Evolutionary conservation across 1,284 basidiomycete genomes (phyloP).

Genomic region (Ganoderma multipileum): DNA sequence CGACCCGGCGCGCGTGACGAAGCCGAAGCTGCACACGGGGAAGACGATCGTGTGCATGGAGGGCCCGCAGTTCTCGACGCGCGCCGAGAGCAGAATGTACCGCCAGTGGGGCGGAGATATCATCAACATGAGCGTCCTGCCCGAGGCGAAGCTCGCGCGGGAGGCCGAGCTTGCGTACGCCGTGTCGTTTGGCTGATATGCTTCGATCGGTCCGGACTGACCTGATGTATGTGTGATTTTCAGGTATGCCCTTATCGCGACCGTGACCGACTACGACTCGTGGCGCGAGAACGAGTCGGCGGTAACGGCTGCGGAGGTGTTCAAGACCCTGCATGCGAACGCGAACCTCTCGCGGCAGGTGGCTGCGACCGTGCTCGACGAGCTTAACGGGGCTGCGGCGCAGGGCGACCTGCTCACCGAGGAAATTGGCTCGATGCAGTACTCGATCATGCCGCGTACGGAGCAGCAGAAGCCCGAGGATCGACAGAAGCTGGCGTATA

Average conservation of each 20-base stretch:
- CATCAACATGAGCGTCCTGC: slow-evolving; percentile 96
- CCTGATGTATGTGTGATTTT: slow-evolving; percentile 14
- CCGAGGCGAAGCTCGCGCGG: slow-evolving; percentile 94
- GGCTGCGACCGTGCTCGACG: slow-evolving; percentile 79
- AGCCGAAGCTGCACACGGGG: slow-evolving; percentile 74
- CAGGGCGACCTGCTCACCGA: slow-evolving; percentile 62
- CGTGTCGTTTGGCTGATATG: not conserved
- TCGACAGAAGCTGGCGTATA: slow-evolving; percentile 76
- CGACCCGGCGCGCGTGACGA: slow-evolving; percentile 52
- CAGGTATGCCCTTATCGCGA: slow-evolving; percentile 91
- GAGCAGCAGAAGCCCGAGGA: slow-evolving; percentile 71
- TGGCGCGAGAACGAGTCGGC: slow-evolving; percentile 84
- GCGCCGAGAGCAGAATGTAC: slow-evolving; percentile 97
- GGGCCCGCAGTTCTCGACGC: slow-evolving; percentile 92
- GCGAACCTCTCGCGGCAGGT: slow-evolving; percentile 83
- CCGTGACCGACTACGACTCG: slow-evolving; percentile 90
- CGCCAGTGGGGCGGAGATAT: slow-evolving; percentile 92
- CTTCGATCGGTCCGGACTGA: not conserved
- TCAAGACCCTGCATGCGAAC: slow-evolving; percentile 88
- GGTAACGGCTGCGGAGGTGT: slow-evolving; percentile 90
- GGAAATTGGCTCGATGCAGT: slow-evolving; percentile 83
- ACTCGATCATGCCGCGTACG: slow-evolving; percentile 82
- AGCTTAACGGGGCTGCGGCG: slow-evolving; percentile 68
- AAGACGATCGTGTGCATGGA: slow-evolving; percentile 98
- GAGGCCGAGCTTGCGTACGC: slow-evolving; percentile 92